Evolutionary conservation across 371 early-diverging fungal species (phyloP).

Genomic region (Sporodiniella umbellata): DNA sequence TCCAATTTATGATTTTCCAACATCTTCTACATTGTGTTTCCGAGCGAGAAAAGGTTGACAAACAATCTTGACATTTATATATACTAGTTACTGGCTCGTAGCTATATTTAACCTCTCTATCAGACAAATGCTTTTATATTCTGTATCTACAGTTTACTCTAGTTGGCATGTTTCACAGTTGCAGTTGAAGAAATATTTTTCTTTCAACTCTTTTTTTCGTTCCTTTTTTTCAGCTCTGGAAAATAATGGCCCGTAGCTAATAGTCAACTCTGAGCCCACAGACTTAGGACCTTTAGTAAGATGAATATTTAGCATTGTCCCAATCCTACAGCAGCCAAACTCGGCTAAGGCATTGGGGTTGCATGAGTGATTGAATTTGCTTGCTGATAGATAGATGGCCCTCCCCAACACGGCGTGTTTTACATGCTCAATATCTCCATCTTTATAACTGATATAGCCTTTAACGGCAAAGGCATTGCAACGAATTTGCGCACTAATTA

Average conservation of each 20-base stretch:
- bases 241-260: slow-evolving; percentile 36
- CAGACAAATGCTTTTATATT: background rate
- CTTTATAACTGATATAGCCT: background rate
- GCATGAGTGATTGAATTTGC: slow-evolving; percentile 33
- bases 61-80: slow-evolving; percentile 22
- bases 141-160: slow-evolving; percentile 6
- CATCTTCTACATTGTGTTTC: slow-evolving; percentile 13
- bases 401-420: slow-evolving; percentile 14
- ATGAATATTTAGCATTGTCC: background rate
- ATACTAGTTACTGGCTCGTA: slow-evolving; percentile 1
- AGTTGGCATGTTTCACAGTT: slow-evolving; percentile 20
- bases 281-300: background rate
- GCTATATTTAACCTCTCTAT: background rate
- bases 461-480: slow-evolving; percentile 33
- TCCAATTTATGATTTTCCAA: slow-evolving; percentile 5
- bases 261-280: slow-evolving; percentile 8
- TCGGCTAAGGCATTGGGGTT: slow-evolving; percentile 26
- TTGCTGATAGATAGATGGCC: slow-evolving; percentile 28
- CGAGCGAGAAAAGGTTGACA: slow-evolving; percentile 7
- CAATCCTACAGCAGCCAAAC: slow-evolving; percentile 11
- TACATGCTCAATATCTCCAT: slow-evolving; percentile 5
- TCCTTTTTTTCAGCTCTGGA: slow-evolving; percentile 2
- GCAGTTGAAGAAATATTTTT: slow-evolving; percentile 31
- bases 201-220: slow-evolving; percentile 11
- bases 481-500: slow-evolving; percentile 24